A percentile compares a stretch with the other conserved stretches of the same genome.
phyloP scores from a whole-genome alignment of 192 early-diverging fungal genomes.

The Podila verticillata region DNA sequence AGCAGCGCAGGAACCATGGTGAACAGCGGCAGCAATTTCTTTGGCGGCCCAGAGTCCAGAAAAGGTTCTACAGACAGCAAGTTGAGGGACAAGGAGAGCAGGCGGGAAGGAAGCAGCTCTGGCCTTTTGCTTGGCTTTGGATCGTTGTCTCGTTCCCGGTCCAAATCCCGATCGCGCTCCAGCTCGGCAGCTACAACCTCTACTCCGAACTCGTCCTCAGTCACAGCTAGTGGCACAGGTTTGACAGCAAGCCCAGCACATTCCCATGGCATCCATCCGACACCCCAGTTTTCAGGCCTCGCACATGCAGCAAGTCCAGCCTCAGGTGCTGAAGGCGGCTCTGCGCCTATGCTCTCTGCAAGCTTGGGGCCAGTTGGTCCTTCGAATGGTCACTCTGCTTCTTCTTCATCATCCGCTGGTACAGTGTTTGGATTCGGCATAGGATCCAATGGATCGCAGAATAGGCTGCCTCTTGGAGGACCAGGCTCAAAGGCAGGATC shows the following conservation, averaged over 20 bases:
- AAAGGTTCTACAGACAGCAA: conserved; percentile 1
- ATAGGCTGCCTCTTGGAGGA: not conserved
- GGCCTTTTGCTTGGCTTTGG: conserved; percentile 35
- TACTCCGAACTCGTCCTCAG: not conserved
- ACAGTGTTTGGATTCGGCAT: conserved; percentile 38
- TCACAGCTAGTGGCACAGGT: not conserved
- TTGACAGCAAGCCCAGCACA: not conserved
- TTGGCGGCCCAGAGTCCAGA: not conserved
- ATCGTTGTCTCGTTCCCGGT: conserved; percentile 16
- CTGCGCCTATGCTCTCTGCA: not conserved
- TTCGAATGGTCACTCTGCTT: not conserved
- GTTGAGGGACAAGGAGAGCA: not conserved
- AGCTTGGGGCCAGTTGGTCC: not conserved
- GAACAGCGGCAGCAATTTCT: not conserved
- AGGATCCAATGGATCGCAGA: conserved; percentile 19
- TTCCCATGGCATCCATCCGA: not conserved
- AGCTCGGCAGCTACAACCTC: conserved; percentile 4
- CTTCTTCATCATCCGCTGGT: conserved; percentile 11
- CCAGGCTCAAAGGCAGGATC: conserved; percentile 34
- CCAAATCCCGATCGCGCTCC: conserved; percentile 24
- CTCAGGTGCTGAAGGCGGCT: not conserved
- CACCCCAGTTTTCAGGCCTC: no score
- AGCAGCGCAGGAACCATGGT: not conserved
- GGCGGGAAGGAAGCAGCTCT: conserved; percentile 26
- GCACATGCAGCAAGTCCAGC: no score